Evolutionary conservation across 169 alveolate genomes (phyloP), one percentile per base, ranked within the genome.

Genomic region (Eimeria falciformis): DNA sequence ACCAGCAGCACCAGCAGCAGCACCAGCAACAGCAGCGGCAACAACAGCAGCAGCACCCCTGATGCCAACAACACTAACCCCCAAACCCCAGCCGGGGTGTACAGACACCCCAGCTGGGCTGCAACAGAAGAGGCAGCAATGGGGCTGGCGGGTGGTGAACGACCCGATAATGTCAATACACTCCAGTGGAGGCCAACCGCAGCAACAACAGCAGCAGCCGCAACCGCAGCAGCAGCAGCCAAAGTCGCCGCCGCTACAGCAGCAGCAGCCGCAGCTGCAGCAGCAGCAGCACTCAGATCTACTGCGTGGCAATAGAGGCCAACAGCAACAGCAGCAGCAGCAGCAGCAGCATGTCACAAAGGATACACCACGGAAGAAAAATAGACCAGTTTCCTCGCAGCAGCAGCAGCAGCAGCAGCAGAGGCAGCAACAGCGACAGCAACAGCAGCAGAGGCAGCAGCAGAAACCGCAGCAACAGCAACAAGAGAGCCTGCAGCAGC

Each of bases 151-250:
- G n/a, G n/a, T n/a, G n/a, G n/a, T n/a, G n/a, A n/a, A n/a, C n/a
- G n/a, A n/a, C n/a, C n/a, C n/a, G n/a, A n/a, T n/a, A n/a, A n/a
- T n/a, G n/a, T n/a, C n/a, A n/a, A n/a, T n/a, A n/a, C n/a, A n/a
- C n/a, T n/a, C n/a, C n/a, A n/a, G n/a, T n/a, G n/a, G n/a, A n/a
- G n/a, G n/a, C n/a, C n/a, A n/a, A n/a, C n/a, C n/a, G n/a, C n/a
- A n/a, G n/a, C n/a, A n/a, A n/a, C n/a, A 62, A 27, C 73, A 9
- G 73, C 73, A 62, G 73, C 73, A 62, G 73, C 73, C 11, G 21
- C 73, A 11, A 62, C 58, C 14, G 58, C 58, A 9, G 58, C 58
- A 9, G 58, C 58, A 9, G 58, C 58, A 50, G 14, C 21, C 21
- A 7, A 7, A 50, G 58, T 14, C 14, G 58, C 58, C 14, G 58